Evolutionary conservation across 176 grass and related monocot genomes (phyloP).

Genomic region (Saccharum officinarum): DNA sequence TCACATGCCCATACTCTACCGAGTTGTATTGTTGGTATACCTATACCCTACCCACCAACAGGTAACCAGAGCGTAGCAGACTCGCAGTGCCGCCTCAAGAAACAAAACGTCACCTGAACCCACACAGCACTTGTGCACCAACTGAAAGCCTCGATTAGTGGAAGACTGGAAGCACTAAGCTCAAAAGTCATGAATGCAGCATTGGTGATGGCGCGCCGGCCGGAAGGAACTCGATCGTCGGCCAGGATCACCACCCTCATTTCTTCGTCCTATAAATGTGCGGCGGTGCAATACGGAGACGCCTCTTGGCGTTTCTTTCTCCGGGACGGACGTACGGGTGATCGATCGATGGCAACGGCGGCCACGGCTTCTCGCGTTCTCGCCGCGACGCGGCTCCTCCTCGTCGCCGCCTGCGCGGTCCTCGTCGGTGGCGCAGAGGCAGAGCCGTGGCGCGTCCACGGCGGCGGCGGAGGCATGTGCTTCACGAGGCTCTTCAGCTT

Average conservation of each 20-base stretch:
- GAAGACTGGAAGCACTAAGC: neutral
- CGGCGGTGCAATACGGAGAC: neutral
- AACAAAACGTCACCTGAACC: neutral
- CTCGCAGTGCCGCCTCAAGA: too few species aligned
- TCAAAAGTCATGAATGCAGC: neutral
- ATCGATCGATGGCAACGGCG: neutral
- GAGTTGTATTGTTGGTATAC: too few species aligned
- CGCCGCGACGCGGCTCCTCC: neutral
- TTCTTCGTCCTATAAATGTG: neutral
- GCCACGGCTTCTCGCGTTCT: neutral
- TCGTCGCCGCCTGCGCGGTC: neutral
- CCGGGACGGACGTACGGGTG: neutral
- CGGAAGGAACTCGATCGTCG: too few species aligned
- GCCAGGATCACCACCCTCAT: too few species aligned
- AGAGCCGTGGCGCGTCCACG: neutral
- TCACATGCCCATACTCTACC: too few species aligned
- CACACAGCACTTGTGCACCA: neutral
- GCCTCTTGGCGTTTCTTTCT: neutral
- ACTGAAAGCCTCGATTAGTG: neutral
- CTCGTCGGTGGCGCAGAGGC: neutral
- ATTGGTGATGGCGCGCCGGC: too few species aligned
- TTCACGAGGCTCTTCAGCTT: constrained; percentile 63
- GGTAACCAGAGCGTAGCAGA: too few species aligned
- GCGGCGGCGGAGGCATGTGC: constrained; percentile 5
- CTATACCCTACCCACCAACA: too few species aligned